Percentiles rank a stretch among this genome's conserved stretches.
phyloP scores from a whole-genome alignment of 2,329 filamentous ascomycete genomes.

The Aureobasidium pullulans region DNA sequence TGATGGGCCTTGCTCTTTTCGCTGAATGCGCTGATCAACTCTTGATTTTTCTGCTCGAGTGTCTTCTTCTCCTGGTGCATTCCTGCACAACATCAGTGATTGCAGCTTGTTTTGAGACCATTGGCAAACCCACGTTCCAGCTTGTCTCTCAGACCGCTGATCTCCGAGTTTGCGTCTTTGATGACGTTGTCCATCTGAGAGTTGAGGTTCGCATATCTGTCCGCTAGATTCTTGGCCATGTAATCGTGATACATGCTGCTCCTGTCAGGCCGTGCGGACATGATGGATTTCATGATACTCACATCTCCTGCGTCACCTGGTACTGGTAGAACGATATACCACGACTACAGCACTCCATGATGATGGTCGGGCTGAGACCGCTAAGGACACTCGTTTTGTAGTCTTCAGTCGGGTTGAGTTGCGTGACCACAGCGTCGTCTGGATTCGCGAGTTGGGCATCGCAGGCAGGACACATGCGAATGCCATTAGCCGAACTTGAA shows the following conservation, averaged over 20 bases:
- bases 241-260: slow-evolving; percentile 68
- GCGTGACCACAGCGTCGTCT: slow-evolving; percentile 66
- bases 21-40: slow-evolving; percentile 57
- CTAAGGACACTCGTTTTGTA: slow-evolving; percentile 84
- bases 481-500: slow-evolving; percentile 40
- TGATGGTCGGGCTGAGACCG: slow-evolving; percentile 69
- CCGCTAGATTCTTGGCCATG: slow-evolving; percentile 61
- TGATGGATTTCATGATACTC: slow-evolving; percentile 20
- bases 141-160: slow-evolving; percentile 58
- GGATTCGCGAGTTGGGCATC: slow-evolving; percentile 57
- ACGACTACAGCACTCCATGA: slow-evolving; percentile 80
- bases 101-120: too few relatives aligned
- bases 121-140: slow-evolving; percentile 46
- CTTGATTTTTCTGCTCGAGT: slow-evolving; percentile 63
- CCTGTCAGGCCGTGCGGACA: background rate
- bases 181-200: slow-evolving; percentile 65
- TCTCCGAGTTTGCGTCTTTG: slow-evolving; percentile 67
- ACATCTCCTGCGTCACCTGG: slow-evolving; percentile 79
- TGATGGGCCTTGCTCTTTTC: slow-evolving; percentile 64
- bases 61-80: slow-evolving; percentile 56
- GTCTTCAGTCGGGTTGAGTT: slow-evolving; percentile 73
- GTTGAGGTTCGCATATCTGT: slow-evolving; percentile 61
- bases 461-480: slow-evolving; percentile 69
- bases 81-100: slow-evolving; percentile 28
- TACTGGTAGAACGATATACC: slow-evolving; percentile 82